Base-by-base conservation (phyloP, 2,329 filamentous ascomycete species). In the Colletotrichum eremochloae region DNA sequence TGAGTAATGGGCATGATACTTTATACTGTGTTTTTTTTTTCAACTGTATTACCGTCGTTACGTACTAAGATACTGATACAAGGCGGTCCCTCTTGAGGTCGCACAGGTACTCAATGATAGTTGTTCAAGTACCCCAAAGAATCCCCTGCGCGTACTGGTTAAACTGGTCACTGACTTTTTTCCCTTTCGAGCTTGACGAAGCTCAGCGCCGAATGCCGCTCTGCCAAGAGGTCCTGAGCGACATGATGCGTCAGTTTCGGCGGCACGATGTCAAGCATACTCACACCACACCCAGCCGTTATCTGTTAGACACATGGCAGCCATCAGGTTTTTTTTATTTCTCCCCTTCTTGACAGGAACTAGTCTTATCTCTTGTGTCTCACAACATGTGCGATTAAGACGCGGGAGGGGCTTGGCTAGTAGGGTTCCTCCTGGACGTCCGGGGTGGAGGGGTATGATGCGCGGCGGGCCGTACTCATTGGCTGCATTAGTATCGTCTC, bases 151-250 rank as follows among this genome's bases (percentile, higher is more conserved):
- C 2, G n/a, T 46, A 7, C 18, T 14, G n/a, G 42, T 46, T 29
- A 48, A 24, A 24, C 24, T 24, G 24, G 24, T 24, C 24, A 24
- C 24, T 24, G 24, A 24, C 24, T 24, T 24, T 24, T 24, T 24
- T 24, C 24, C 24, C 24, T 24, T 24, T 24, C 24, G 24, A 24
- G 24, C 24, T 24, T 24, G 42, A 50, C 48, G n/a, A 31, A 9
- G 24, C 57, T 68, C 63, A 64, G 63, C 18, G 48, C 68, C 68
- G 63, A 68, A 36, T 68, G 40, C 38, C 11, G 11, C 38, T 52
- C 5, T 5, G 57, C 42, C 40, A 67, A 46, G 1, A 6, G 33
- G 12, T 12, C 1, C 52, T 33, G 52, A 20, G 31, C 31, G 18
- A n/a, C 31, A 67, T 44, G 46, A 63, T 11, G 36, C 60, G 20